Evolutionary conservation across 1,139 yeast species (phyloP), one percentile per base, ranked within the genome.

Genomic region (Taphrina pruni): DNA sequence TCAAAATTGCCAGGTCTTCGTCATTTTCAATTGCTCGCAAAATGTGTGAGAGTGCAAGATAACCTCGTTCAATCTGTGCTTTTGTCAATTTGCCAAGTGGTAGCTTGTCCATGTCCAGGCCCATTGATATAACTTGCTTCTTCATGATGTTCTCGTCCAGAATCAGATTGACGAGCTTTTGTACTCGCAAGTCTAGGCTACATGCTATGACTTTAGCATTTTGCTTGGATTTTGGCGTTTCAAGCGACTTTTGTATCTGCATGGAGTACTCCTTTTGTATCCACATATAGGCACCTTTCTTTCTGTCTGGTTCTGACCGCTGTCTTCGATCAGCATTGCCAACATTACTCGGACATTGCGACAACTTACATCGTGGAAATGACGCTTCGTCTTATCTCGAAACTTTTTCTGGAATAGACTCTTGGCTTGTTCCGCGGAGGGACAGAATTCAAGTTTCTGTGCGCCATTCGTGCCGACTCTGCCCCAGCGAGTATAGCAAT

Each of bases 41-140:
- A 17, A 61, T 38, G 7, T 52, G 51, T 21, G 66, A 36, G 7
- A 61, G 41, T n/a, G 54, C 54, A 17, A 39, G 20, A 32, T 21
- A 61, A 8, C 66, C 66, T 26, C 41, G 51, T 7, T 43, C 51
- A 39, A 61, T 61, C 20, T 61, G 66, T 51, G 43, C 38, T 41
- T 41, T 51, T n/a, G 66, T 61, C 52, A 61, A 41, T n/a, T 54
- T 41, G 20, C 66, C 66, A 8, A 61, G 60, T 9, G 66, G 66
- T 6, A 61, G 52, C 38, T 61, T 38, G 14, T 52, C 39, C 20
- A 52, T 39, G 26, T 61, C 54, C 51, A 61, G 26, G 5, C 66
- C 66, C 56, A 51, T 54, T 12, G 56, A 55, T 14, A 41, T 43
- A 21, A 52, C 41, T 45, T 61, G 58, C 58, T 52, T 35, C 48